Conservation (phyloP, 169 alveolate species). For the Cryptosporidium bovis region DNA sequence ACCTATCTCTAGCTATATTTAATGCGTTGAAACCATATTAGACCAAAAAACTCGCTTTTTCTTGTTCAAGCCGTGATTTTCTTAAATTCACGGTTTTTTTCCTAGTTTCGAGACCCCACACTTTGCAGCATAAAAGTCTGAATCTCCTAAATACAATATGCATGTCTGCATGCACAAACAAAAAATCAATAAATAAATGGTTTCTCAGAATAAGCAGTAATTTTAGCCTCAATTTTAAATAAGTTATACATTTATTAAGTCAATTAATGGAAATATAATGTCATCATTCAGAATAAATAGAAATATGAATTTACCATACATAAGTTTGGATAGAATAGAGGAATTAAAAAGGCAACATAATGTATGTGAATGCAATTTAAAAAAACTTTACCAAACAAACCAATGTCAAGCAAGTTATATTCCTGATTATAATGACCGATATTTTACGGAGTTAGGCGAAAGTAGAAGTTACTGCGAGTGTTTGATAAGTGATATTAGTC, state of each 20-base stretch:
- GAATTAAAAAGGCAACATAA: constrained; percentile 11
- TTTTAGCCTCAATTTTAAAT: not conserved
- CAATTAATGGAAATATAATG: not conserved
- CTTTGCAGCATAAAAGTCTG: not conserved
- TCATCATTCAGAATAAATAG: not conserved
- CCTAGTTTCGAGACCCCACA: not conserved
- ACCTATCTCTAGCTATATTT: too few relatives aligned
- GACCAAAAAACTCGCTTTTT: too few relatives aligned
- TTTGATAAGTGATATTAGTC: too few relatives aligned
- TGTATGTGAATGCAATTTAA: not conserved
- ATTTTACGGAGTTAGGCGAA: too few relatives aligned
- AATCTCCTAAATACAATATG: too few relatives aligned
- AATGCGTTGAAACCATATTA: too few relatives aligned
- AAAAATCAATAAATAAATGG: not conserved
- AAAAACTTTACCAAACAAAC: too few relatives aligned
- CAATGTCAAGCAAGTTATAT: too few relatives aligned
- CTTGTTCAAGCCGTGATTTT: too few relatives aligned
- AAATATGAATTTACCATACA: constrained; percentile 20
- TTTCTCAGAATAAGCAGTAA: not conserved
- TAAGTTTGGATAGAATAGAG: constrained; percentile 38
- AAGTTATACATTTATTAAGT: not conserved
- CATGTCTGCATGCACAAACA: not conserved
- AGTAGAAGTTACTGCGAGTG: too few relatives aligned
- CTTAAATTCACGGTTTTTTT: too few relatives aligned
- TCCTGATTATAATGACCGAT: too few relatives aligned